Evolutionary conservation across 2,329 filamentous ascomycete genomes (phyloP).

Genomic region (Fusarium citri): DNA sequence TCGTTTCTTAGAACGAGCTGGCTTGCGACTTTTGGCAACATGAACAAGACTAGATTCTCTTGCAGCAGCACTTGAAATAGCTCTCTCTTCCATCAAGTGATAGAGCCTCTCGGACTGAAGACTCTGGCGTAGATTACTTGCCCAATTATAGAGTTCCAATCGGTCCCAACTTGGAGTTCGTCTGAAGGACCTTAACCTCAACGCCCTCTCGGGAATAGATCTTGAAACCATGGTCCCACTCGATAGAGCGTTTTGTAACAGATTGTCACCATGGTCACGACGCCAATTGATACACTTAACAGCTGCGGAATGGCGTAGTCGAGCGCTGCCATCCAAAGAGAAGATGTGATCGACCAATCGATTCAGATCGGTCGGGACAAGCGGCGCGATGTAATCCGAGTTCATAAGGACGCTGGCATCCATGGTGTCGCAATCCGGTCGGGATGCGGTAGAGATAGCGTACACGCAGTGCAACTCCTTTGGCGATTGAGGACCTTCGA

Average conservation of each 20-base stretch:
- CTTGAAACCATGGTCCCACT: slow-evolving; percentile 26
- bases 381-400: slow-evolving; percentile 85
- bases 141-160: slow-evolving; percentile 53
- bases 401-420: slow-evolving; percentile 95
- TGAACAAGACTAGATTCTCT: slow-evolving; percentile 40
- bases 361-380: slow-evolving; percentile 79
- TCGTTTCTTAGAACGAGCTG: slow-evolving; percentile 5
- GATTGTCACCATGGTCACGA: slow-evolving; percentile 47
- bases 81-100: slow-evolving; percentile 38
- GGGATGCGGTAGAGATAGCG: slow-evolving; percentile 79
- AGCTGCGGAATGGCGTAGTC: slow-evolving; percentile 84
- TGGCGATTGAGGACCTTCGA: slow-evolving; percentile 56
- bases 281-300: slow-evolving; percentile 84
- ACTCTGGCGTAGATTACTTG: slow-evolving; percentile 52
- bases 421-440: slow-evolving; percentile 82
- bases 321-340: slow-evolving; percentile 79
- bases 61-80: slow-evolving; percentile 9
- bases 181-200: slow-evolving; percentile 29
- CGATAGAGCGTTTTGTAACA: slow-evolving; percentile 37
- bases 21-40: slow-evolving; percentile 4
- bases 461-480: slow-evolving; percentile 65
- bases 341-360: slow-evolving; percentile 80
- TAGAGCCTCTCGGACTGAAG: slow-evolving; percentile 50
- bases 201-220: slow-evolving; percentile 31
- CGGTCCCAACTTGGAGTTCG: slow-evolving; percentile 46